Evolutionary conservation across 345 rosid genomes (phyloP).

Genomic region (Aquilaria malaccensis): DNA sequence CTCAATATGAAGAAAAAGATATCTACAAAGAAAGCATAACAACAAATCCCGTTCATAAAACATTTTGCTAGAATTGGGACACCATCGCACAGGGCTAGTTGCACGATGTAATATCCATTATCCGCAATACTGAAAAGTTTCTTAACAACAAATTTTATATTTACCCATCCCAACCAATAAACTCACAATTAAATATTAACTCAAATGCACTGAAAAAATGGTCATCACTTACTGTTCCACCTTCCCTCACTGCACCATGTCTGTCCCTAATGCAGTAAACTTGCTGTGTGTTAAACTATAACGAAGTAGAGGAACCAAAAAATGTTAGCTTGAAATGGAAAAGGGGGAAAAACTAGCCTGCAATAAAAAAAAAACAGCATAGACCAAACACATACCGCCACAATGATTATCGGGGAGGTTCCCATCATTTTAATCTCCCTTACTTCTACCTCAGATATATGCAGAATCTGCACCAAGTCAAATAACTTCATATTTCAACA

Average conservation of each 20-base stretch:
- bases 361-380: conserved; percentile 1
- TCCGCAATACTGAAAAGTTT: too few species aligned
- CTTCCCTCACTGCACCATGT: conserved; percentile 71
- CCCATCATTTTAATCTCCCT: conserved; percentile 95
- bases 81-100: too few species aligned
- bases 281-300: conserved; percentile 90
- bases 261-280: conserved; percentile 70
- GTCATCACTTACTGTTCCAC: conserved; percentile 52
- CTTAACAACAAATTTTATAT: too few species aligned
- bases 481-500: not conserved
- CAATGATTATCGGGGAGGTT: conserved; percentile 61
- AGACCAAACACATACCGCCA: conserved; percentile 41
- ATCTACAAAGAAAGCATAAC: not conserved
- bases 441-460: conserved; percentile 81
- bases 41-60: not conserved
- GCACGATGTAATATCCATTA: too few species aligned
- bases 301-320: conserved; percentile 4
- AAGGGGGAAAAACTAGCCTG: not conserved
- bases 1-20: not conserved
- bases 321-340: not conserved
- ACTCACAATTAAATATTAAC: not conserved
- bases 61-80: too few species aligned
- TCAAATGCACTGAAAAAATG: not conserved
- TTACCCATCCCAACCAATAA: conserved; percentile 1
- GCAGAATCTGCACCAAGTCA: conserved; percentile 57